phyloP scores from a whole-genome alignment of 2,329 filamentous ascomycete genomes.

The Thielaviopsis musarum region DNA sequence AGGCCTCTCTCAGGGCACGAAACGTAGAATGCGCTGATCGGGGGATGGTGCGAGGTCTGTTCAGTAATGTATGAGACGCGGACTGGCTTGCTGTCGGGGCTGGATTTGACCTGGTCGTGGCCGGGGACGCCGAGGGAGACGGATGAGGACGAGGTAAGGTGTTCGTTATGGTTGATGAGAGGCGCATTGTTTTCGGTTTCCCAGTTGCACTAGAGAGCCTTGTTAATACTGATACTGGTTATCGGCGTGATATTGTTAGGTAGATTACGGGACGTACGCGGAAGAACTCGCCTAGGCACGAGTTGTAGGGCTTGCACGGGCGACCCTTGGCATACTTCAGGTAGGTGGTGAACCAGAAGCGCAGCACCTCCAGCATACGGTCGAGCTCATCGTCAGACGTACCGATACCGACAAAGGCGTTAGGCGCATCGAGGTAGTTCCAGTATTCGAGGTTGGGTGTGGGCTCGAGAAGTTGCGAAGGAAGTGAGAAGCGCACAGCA shows the following conservation, averaged over 20 bases:
- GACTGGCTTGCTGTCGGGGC: slow-evolving; percentile 35
- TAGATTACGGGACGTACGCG: slow-evolving; percentile 38
- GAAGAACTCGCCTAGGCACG: slow-evolving; percentile 92
- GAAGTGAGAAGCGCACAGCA: slow-evolving; percentile 85
- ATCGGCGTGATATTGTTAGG: background rate
- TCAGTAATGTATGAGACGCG: slow-evolving; percentile 90
- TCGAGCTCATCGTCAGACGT: slow-evolving; percentile 83
- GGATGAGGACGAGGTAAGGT: slow-evolving; percentile 29
- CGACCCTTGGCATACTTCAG: slow-evolving; percentile 97
- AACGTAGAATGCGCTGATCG: slow-evolving; percentile 89
- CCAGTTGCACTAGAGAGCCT: slow-evolving; percentile 62
- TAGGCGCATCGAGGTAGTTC: slow-evolving; percentile 92
- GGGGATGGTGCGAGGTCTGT: slow-evolving; percentile 94
- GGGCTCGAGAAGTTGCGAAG: slow-evolving; percentile 86
- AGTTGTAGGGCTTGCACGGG: slow-evolving; percentile 98
- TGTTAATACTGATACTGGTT: slow-evolving; percentile 1
- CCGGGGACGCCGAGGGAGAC: slow-evolving; percentile 35
- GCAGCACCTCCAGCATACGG: slow-evolving; percentile 83
- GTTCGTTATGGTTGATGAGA: slow-evolving; percentile 36
- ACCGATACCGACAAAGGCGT: slow-evolving; percentile 68
- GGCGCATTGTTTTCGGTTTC: slow-evolving; percentile 69
- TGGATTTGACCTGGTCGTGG: slow-evolving; percentile 22
- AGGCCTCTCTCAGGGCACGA: slow-evolving; percentile 85
- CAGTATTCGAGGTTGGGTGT: slow-evolving; percentile 97
- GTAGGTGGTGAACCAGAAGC: slow-evolving; percentile 99